Conservation (phyloP, 345 rosid species). For the Erodium maritimum region DNA sequence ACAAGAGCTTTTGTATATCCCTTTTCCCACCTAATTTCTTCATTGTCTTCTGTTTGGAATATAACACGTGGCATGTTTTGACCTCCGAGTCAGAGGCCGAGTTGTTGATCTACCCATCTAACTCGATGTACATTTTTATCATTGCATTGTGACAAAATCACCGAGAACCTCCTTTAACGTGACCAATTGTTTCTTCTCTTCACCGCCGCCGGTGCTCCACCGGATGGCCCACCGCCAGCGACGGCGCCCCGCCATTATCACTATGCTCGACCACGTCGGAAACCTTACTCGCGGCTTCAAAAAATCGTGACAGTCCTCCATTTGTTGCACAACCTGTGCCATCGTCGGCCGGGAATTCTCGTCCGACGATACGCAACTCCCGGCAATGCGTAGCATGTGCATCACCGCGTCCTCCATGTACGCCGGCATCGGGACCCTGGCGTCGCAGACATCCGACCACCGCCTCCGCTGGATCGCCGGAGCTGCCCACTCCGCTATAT, state of each 20-base stretch:
- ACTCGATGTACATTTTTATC: slow-evolving; percentile 1
- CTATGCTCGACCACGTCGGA: slow-evolving; percentile 28
- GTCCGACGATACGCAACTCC: slow-evolving; percentile 36
- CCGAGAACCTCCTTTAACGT: slow-evolving; percentile 23
- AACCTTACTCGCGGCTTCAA: slow-evolving; percentile 17
- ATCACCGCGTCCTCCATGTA: slow-evolving; percentile 17
- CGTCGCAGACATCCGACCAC: slow-evolving; percentile 25
- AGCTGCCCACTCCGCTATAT: slow-evolving; percentile 57
- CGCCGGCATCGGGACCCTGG: slow-evolving; percentile 24
- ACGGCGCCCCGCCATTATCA: slow-evolving; percentile 19
- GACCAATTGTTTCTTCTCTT: slow-evolving; percentile 7
- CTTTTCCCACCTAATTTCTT: slow-evolving; percentile 22
- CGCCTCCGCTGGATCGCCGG: slow-evolving; percentile 27
- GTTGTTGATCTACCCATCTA: not conserved
- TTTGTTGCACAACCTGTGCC: slow-evolving; percentile 31
- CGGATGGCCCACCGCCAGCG: slow-evolving; percentile 11
- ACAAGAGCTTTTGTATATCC: not conserved
- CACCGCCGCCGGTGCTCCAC: not conserved
- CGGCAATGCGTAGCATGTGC: slow-evolving; percentile 37
- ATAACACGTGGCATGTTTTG: slow-evolving; percentile 5
- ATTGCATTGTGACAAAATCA: slow-evolving; percentile 12
- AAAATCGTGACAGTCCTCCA: slow-evolving; percentile 19
- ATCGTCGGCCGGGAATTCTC: slow-evolving; percentile 35
- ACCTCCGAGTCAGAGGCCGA: not conserved
- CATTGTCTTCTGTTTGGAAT: slow-evolving; percentile 23